Percentiles rank a stretch among this genome's conserved stretches.
Conservation (phyloP, 2,329 filamentous ascomycete genomes). For the Fusarium lyarnte region DNA sequence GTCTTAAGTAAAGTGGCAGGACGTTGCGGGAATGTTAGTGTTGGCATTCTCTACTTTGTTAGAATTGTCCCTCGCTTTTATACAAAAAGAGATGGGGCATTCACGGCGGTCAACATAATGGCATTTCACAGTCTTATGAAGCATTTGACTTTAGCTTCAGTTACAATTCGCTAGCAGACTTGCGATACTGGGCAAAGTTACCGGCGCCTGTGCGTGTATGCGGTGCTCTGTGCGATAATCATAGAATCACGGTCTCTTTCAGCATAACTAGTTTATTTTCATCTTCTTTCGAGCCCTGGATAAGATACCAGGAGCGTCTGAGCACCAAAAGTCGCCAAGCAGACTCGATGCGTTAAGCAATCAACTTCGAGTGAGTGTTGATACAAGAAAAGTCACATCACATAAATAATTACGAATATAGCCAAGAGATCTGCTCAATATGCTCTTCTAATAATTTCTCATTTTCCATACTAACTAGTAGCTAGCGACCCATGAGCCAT, state of each 20-base stretch:
- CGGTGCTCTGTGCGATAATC: background rate
- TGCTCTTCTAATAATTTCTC: background rate
- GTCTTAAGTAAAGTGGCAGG: too few relatives aligned
- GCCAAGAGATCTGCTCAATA: fast-evolving
- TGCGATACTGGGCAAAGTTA: background rate
- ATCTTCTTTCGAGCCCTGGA: fast-evolving
- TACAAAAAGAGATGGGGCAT: background rate
- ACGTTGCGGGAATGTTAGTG: background rate
- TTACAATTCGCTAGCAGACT: background rate
- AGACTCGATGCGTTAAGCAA: background rate
- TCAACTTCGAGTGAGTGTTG: background rate
- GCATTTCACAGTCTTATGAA: fast-evolving
- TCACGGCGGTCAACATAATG: background rate
- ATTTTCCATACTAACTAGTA: background rate
- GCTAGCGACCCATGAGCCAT: background rate
- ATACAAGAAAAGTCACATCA: background rate
- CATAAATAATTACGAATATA: background rate
- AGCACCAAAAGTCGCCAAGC: background rate
- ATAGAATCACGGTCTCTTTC: background rate
- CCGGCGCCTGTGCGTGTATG: background rate
- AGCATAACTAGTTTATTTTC: background rate
- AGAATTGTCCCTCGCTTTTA: background rate
- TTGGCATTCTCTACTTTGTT: background rate
- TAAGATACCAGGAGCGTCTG: background rate
- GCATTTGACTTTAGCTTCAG: background rate